Evolutionary conservation across 352 stramenopile species (phyloP).

Genomic region (Globisporangium uncinulatum): DNA sequence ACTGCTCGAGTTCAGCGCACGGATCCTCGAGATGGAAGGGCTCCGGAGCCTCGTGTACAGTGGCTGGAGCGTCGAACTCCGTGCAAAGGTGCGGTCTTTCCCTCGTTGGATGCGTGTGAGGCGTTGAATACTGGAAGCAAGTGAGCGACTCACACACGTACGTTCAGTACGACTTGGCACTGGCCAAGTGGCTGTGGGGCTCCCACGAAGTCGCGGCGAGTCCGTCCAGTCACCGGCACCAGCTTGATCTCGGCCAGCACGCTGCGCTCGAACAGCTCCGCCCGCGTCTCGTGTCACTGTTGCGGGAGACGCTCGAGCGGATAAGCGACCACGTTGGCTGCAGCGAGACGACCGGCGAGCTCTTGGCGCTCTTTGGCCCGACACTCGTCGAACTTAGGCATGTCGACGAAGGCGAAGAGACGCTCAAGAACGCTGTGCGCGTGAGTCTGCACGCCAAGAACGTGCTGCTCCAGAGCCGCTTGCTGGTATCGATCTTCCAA

Average conservation of each 20-base stretch:
- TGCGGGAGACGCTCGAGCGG: conserved; percentile 42
- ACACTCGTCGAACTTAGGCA: conserved; percentile 36
- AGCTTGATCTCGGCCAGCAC: conserved; percentile 17
- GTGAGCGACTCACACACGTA: conserved; percentile 1
- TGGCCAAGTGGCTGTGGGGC: conserved; percentile 77
- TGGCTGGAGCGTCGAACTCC: conserved; percentile 45
- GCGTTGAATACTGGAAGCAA: not conserved
- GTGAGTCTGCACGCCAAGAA: conserved; percentile 60
- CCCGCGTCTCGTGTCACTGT: conserved; percentile 28
- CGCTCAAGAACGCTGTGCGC: conserved; percentile 49
- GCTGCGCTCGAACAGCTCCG: conserved; percentile 39
- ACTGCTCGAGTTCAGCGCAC: conserved; percentile 46
- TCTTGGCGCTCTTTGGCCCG: conserved; percentile 65
- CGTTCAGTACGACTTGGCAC: conserved; percentile 55
- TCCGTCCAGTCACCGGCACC: conserved; percentile 1
- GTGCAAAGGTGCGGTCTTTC: conserved; percentile 34
- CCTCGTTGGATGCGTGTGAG: too few species aligned
- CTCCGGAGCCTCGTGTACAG: conserved; percentile 38
- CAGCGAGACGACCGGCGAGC: conserved; percentile 51
- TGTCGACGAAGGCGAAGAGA: conserved; percentile 47
- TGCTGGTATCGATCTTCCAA: conserved; percentile 53
- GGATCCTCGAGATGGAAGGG: conserved; percentile 35
- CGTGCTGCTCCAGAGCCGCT: conserved; percentile 52
- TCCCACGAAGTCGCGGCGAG: conserved; percentile 26
- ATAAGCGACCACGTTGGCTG: conserved; percentile 41